These are phyloP conservation scores for Eimeria necatrix DNA, from an alignment of 169 alveolate genomes.

Conservation along the genomic window DNA sequence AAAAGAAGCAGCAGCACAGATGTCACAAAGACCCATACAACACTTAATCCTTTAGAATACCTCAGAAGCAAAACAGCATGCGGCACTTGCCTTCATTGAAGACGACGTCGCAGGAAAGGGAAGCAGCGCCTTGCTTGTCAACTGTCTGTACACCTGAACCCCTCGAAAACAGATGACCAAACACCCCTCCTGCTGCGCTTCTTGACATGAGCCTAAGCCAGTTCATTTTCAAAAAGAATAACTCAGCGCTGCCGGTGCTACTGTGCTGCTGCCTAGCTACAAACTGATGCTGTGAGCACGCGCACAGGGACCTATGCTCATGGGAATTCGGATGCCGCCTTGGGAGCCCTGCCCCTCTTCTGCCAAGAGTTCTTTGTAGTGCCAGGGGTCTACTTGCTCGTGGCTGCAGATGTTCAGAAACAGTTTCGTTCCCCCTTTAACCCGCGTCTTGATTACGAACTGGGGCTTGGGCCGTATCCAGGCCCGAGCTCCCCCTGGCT, in stretches of 20 bases:
- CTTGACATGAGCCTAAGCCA: too few species aligned
- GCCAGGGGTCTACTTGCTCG: conserved; percentile 71
- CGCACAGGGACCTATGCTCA: conserved; percentile 77
- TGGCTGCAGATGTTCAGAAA: conserved; percentile 75
- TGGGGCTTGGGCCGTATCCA: conserved; percentile 53
- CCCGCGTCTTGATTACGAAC: conserved; percentile 60
- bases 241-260: not conserved
- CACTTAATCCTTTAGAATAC: not conserved
- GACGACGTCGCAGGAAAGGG: conserved; percentile 69
- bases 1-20: not conserved
- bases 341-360: conserved; percentile 47
- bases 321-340: conserved; percentile 74
- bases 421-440: conserved; percentile 62
- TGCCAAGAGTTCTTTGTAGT: conserved; percentile 46
- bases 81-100: conserved; percentile 59
- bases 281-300: not conserved
- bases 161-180: not conserved
- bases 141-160: conserved; percentile 62
- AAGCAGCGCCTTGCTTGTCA: conserved; percentile 64
- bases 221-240: too few species aligned
- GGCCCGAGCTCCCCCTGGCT: not conserved
- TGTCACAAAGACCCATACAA: not conserved
- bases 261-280: not conserved
- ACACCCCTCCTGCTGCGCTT: not conserved
- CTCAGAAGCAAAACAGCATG: too few species aligned